phyloP scores from a whole-genome alignment of 495 filamentous ascomycete genomes.

The Xylaria telfairii region DNA sequence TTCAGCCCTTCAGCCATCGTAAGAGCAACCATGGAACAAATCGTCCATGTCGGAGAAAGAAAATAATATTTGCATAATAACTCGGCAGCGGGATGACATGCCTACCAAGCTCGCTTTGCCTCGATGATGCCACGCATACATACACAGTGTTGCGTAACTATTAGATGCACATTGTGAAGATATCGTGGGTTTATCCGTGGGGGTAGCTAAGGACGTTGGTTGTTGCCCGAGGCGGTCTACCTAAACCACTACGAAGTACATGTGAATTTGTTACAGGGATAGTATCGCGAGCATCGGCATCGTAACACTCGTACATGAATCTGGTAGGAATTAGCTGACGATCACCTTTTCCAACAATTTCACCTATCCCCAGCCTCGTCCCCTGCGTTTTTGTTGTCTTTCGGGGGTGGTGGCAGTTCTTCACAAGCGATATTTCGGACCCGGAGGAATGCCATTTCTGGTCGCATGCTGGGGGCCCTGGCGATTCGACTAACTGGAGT shows the following conservation, averaged over 20 bases:
- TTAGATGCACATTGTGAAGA: not conserved
- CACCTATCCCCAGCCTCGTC: not conserved
- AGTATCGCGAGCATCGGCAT: not conserved
- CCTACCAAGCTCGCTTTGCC: not conserved
- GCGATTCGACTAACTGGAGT: not conserved
- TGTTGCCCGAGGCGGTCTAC: not conserved
- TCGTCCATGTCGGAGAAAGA: not conserved
- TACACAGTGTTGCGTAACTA: not conserved
- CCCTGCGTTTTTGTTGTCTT: not conserved
- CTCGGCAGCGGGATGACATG: not conserved
- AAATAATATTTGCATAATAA: not conserved
- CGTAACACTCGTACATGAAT: not conserved
- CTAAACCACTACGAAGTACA: not conserved
- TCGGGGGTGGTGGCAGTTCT: slow-evolving; percentile 3
- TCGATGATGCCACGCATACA: not conserved
- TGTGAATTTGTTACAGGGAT: not conserved
- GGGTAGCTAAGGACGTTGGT: not conserved
- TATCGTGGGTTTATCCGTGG: not conserved
- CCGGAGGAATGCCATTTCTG: not conserved
- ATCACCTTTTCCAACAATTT: slow-evolving; percentile 12
- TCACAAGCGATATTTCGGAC: slow-evolving; percentile 10
- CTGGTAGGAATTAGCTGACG: slow-evolving; percentile 3
- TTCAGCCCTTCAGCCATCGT: slow-evolving; percentile 17
- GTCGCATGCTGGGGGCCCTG: slow-evolving; percentile 2
- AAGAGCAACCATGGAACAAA: not conserved